Conservation (phyloP, 495 filamentous ascomycete genomes). For the Friedmanniomyces simplex region DNA sequence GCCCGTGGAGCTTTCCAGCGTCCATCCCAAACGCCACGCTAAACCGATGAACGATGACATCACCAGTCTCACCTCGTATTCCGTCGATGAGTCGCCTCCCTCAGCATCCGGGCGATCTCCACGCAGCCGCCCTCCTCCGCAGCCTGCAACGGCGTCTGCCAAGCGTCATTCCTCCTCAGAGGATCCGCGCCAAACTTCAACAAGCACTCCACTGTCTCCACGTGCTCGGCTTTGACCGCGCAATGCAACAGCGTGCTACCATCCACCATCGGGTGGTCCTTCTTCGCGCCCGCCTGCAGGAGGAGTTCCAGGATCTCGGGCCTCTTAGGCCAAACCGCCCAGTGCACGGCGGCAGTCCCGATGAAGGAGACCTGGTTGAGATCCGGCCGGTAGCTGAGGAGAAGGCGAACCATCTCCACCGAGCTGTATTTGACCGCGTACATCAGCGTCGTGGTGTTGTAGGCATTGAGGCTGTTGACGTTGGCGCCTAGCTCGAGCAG, state of each 20-base stretch:
- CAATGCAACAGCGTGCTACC: conserved; percentile 17
- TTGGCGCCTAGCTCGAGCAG: conserved; percentile 16
- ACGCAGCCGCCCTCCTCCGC: conserved; percentile 5
- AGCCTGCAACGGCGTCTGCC: conserved; percentile 10
- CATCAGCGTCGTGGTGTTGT: conserved; percentile 17
- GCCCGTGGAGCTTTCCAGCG: not conserved
- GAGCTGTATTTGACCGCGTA: conserved; percentile 18
- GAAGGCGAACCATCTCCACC: not conserved
- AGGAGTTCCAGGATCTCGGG: conserved; percentile 8
- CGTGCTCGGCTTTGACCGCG: conserved; percentile 1
- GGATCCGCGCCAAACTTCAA: conserved; percentile 10
- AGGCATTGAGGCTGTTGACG: conserved; percentile 16
- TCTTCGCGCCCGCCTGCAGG: conserved; percentile 13
- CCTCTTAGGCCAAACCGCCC: conserved; percentile 11
- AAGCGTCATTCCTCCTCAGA: conserved; percentile 9
- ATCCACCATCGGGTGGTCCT: conserved; percentile 6
- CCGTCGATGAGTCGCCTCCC: not conserved
- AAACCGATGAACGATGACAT: not conserved
- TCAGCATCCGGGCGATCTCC: conserved; percentile 4
- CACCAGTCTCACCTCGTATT: not conserved
- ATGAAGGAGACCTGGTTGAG: conserved; percentile 10
- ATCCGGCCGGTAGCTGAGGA: conserved; percentile 13
- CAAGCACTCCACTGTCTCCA: conserved; percentile 4
- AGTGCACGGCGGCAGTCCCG: conserved; percentile 12
- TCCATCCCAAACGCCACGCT: not conserved